Evolutionary conservation across 2,329 filamentous ascomycete genomes (phyloP), one percentile per base, ranked within the genome.

Genomic region (Lithohypha guttulata): DNA sequence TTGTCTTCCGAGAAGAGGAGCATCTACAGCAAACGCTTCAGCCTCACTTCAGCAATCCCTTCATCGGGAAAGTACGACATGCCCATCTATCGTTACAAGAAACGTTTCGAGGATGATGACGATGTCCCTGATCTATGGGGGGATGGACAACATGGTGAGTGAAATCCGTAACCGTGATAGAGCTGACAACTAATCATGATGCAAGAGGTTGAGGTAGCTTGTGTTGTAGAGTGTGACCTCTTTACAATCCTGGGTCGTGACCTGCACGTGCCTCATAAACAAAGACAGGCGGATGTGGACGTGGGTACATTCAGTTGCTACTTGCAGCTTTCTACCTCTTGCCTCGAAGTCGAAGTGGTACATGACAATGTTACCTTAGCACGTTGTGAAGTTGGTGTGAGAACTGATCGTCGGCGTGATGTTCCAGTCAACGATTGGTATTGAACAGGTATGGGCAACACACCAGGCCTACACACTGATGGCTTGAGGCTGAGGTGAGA

Each of bases 41-140:
- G 9, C 17, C 10, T 34, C 6, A 9, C 19, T 6, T 14, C 20
- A 18, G 14, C 17, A 14, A 8, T 8, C 10, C 9, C 10, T 9
- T 18, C 31, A 6, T 9, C 14, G 14, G 6, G 31, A 17, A 34
- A 22, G 14, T 34, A 34, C 14, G 19, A 34, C 6, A 18, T 34
- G 10, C 6, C 17, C 6, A 10, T 20, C 10, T 34, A 34, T 34
- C 15, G 9, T 9, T 34, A 34, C 19, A 8, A 9, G 14, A 30
- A 30, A 15, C 28, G 28, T 30, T 6, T 6, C 17, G 31, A 34
- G 31, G 31, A 34, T 9, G 31, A 34, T 20, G 31, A 34, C 14
- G 17, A 34, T 22, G 31, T 34, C 8, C 31, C 31, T 15, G 17
- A 20, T 20, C 14, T 9, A 20, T 34, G 14, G 14, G 31, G 20